Base-by-base conservation (phyloP, 108 stramenopile species). In the Nannochloropsis gaditana region DNA sequence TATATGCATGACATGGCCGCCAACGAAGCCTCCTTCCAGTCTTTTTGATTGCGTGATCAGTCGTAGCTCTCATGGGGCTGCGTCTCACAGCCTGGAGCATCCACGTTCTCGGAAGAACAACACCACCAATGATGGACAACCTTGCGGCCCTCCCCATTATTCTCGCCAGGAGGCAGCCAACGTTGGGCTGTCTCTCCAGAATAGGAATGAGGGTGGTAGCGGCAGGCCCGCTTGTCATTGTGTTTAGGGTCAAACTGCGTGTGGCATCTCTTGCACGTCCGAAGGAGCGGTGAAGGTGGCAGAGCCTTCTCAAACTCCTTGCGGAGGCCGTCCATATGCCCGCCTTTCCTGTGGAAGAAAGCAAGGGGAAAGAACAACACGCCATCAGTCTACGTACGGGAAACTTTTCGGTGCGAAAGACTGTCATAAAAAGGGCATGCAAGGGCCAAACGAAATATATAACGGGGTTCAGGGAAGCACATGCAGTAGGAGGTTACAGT, bases 121-220 rank as follows among this genome's bases (percentile, higher is more conserved):
- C 59, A 73, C 59, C 59, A 73, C 59, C 59, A 73, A 6, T 73
- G 59, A 73, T n/a, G n/a, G 15, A 73, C 59, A 73, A 73, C 59
- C 19, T n/a, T 15, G 4, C 59, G 59, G 19, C 59, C 59, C 59
- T 73, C 59, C 59, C 59, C 59, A 73, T 73, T 73, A n/a, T 73
- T 73, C n/a, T 73, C 19, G 19, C 59, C 59, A 73, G 59, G 59
- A n/a, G 59, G 59, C 59, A 73, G 59, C 59, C 59, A 73, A n/a
- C 59, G 59, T 6, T 73, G 59, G 59, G 59, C 59, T n/a, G 59
- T 73, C 6, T 73, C 59, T 15, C 59, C 59, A 4, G 59, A 4
- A n/a, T n/a, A 73, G 59, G 19, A n/a, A n/a, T 73, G 59, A n/a
- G 59, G 59, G n/a, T 73, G 59, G 2, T 73, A 73, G 19, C 59